Conservation (phyloP, 768 basidiomycete genomes). For the Boletellus ananiceps region DNA sequence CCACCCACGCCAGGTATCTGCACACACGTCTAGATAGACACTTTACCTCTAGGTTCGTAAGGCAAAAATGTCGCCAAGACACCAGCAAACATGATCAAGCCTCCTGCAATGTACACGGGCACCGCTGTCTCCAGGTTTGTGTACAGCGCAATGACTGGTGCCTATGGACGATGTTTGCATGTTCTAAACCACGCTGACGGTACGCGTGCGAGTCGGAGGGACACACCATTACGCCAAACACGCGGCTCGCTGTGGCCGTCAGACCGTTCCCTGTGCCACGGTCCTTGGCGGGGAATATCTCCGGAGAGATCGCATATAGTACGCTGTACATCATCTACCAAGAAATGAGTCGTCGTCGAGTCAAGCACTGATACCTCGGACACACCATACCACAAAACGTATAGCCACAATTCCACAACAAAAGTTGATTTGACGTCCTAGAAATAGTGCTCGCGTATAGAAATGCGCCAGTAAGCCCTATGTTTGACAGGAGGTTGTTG, state of each 20-base stretch:
- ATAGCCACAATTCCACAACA: slow-evolving; percentile 80
- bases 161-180: slow-evolving; percentile 25
- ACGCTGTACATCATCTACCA: slow-evolving; percentile 69
- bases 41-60: slow-evolving; percentile 68
- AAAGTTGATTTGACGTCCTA: slow-evolving; percentile 56
- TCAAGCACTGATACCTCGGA: background rate
- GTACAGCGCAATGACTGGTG: slow-evolving; percentile 66
- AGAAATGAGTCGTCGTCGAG: background rate
- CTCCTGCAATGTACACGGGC: slow-evolving; percentile 69
- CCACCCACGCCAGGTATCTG: background rate
- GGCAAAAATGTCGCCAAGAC: slow-evolving; percentile 59
- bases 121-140: slow-evolving; percentile 58
- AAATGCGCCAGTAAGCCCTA: slow-evolving; percentile 71
- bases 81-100: slow-evolving; percentile 56
- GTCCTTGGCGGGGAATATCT: slow-evolving; percentile 67
- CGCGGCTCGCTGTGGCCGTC: slow-evolving; percentile 50
- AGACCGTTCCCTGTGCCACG: slow-evolving; percentile 70
- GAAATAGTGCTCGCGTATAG: slow-evolving; percentile 62
- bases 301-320: slow-evolving; percentile 65
- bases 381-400: slow-evolving; percentile 56
- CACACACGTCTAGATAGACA: slow-evolving; percentile 44
- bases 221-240: slow-evolving; percentile 64
- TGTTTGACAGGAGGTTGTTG: slow-evolving; percentile 43
- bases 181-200: too few species aligned
- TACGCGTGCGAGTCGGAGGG: too few species aligned